Evolutionary conservation across 1,284 basidiomycete species (phyloP).

Genomic region (Rhodotorula sp.): DNA sequence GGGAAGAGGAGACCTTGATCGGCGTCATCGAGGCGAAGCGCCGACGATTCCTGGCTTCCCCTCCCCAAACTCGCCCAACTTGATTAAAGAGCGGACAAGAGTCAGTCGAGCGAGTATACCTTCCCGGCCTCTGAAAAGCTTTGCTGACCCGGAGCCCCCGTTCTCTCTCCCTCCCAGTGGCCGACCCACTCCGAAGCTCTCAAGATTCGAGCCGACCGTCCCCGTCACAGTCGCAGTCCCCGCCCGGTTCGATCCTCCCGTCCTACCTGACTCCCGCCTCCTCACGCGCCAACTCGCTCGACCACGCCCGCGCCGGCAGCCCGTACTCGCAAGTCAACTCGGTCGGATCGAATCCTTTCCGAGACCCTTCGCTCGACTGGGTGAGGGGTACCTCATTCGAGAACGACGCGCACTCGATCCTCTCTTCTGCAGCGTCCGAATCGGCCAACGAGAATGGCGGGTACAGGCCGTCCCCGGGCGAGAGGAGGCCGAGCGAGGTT

Average conservation of each 20-base stretch:
- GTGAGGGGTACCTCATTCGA: not conserved
- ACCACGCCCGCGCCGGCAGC: not conserved
- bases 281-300: conserved; percentile 17
- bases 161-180: not conserved
- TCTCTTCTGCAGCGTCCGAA: not conserved
- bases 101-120: no score
- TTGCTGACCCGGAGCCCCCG: not conserved
- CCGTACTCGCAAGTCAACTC: not conserved
- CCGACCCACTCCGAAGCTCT: conserved; percentile 6
- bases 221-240: no score
- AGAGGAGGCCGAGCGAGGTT: conserved; percentile 8
- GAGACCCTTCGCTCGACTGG: conserved; percentile 24
- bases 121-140: no score
- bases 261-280: not conserved
- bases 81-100: no score
- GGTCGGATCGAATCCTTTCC: conserved; percentile 7
- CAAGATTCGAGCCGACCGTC: no score
- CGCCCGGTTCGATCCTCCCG: no score
- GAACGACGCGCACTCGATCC: not conserved
- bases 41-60: no score
- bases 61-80: no score
- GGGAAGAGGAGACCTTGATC: no score
- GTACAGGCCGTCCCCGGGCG: not conserved
- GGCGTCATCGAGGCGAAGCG: no score
- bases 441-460: not conserved